Conservation (phyloP, 116 monocot genomes). For the Iris pallida region DNA sequence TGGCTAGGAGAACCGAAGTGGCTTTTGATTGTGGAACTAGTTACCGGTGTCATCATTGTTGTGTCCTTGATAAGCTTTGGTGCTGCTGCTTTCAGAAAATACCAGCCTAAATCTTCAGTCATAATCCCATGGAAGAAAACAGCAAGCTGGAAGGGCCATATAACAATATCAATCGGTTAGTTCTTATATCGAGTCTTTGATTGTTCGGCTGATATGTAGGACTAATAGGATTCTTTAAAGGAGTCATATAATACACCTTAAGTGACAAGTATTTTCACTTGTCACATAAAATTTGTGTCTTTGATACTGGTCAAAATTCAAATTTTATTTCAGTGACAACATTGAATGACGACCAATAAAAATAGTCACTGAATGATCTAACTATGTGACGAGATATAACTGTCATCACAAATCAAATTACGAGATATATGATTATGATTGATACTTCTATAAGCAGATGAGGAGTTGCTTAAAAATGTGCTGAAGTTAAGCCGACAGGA, state of each 20-base stretch:
- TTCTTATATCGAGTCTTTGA: neutral
- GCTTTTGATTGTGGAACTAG: constrained; percentile 78
- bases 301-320: too few species aligned
- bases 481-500: constrained; percentile 56
- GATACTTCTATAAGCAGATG: constrained; percentile 28
- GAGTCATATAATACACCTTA: too few species aligned
- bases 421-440: constrained; percentile 5
- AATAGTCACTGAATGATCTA: too few species aligned
- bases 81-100: constrained; percentile 30
- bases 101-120: constrained; percentile 33
- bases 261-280: too few species aligned
- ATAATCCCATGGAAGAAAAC: constrained; percentile 44
- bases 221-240: too few species aligned
- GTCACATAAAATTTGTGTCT: too few species aligned
- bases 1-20: constrained; percentile 53
- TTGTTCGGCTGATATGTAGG: too few species aligned
- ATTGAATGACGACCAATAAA: too few species aligned
- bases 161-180: constrained; percentile 54
- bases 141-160: constrained; percentile 27
- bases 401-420: too few species aligned
- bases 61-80: constrained; percentile 30
- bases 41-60: constrained; percentile 42
- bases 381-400: too few species aligned
- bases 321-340: too few species aligned
- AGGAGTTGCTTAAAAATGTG: constrained; percentile 60